Conservation (phyloP, 2,329 filamentous ascomycete genomes). For the Calonectria pteridis region DNA sequence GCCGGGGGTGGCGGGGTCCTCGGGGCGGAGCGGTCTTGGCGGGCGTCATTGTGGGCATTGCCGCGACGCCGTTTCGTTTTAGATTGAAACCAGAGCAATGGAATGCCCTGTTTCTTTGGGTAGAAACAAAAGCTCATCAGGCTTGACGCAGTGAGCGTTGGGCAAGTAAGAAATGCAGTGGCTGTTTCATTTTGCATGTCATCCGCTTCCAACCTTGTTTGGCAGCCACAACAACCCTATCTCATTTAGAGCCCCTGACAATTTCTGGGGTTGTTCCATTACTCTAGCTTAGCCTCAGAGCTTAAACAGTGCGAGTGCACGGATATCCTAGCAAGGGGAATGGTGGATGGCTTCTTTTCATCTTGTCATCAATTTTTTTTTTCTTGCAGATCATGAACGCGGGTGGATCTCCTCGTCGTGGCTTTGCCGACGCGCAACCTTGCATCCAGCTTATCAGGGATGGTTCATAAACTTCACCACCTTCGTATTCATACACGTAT, state of each 20-base stretch:
- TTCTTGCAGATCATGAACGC: background rate
- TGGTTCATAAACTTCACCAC: background rate
- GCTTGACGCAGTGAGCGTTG: background rate
- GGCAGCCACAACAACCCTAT: background rate
- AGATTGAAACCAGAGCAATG: background rate
- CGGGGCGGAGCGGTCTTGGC: background rate
- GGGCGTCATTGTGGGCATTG: background rate
- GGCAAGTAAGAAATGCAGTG: background rate
- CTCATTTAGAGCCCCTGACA: background rate
- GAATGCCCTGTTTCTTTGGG: background rate
- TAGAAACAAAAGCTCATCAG: background rate
- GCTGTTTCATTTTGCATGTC: background rate
- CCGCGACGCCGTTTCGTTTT: background rate
- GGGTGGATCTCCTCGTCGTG: background rate
- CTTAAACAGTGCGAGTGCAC: background rate
- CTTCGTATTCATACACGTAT: background rate
- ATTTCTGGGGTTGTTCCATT: background rate
- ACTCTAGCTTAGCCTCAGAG: background rate
- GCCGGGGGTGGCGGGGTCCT: background rate
- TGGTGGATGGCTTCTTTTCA: background rate
- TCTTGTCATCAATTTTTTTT: background rate
- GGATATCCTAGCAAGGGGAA: background rate
- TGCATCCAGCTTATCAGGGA: background rate
- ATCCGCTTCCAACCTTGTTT: background rate
- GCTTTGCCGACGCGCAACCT: slow-evolving; percentile 21